Evolutionary conservation across 1,284 basidiomycete genomes (phyloP).

Genomic region (Exobasidium cylindrosporum): DNA sequence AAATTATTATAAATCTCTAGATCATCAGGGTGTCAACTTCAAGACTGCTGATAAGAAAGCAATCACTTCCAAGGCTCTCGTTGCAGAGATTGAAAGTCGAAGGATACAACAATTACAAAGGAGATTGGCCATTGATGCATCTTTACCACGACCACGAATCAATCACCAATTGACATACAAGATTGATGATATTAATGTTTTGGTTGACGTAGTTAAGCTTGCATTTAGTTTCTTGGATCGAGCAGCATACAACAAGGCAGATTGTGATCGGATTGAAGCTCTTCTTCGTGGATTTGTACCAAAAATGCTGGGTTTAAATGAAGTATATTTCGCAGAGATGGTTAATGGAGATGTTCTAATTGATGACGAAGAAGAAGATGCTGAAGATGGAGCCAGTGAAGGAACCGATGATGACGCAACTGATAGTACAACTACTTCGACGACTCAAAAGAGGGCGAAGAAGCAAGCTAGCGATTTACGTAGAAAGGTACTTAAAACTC

Average conservation of each 20-base stretch:
- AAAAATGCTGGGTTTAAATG: constrained; percentile 72
- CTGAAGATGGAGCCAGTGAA: constrained; percentile 65
- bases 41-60: constrained; percentile 95
- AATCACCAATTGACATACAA: constrained; percentile 71
- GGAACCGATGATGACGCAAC: constrained; percentile 62
- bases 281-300: constrained; percentile 85
- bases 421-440: constrained; percentile 24
- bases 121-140: constrained; percentile 40
- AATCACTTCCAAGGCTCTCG: constrained; percentile 83
- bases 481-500: constrained; percentile 34
- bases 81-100: constrained; percentile 79
- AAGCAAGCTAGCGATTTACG: constrained; percentile 29
- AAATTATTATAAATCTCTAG: constrained; percentile 87
- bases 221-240: constrained; percentile 87
- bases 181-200: constrained; percentile 73
- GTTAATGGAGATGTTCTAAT: constrained; percentile 30
- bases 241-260: constrained; percentile 67
- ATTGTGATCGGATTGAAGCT: constrained; percentile 77
- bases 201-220: constrained; percentile 85
- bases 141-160: constrained; percentile 42
- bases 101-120: constrained; percentile 69
- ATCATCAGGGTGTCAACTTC: constrained; percentile 92
- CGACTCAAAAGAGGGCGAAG: constrained; percentile 29
- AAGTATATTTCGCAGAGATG: constrained; percentile 59
- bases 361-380: constrained; percentile 30